Base-by-base conservation (phyloP, 495 filamentous ascomycete species). In the Aspergillus bertholletiae region DNA sequence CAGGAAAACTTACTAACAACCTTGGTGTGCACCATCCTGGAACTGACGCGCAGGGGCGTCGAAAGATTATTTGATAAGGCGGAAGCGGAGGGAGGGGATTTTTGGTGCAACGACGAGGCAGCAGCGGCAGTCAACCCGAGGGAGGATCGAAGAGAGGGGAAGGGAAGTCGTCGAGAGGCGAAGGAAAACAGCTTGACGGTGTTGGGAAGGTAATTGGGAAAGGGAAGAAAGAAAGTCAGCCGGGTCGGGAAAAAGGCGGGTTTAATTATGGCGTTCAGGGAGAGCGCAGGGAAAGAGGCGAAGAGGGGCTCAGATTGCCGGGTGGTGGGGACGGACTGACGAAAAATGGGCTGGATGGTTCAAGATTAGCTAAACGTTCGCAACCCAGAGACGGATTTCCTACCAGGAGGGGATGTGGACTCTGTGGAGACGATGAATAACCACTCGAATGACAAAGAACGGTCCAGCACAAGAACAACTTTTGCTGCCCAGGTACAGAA, bases 171-270 rank as follows among this genome's bases (percentile, higher is more conserved):
- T 71, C 83, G 80, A 74, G 89, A 81, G 37, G 82, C 75, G 59
- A 82, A 88, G 75, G 90, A 88, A 83, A 94, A 96, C 91, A 95
- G 82, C 73, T 88, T 96, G 90, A 69, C 62, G 59, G 65, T 66
- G 43, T 21, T 56, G 39, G 43, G 49, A 51, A 34, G 27, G 47
- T n/a, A 20, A 43, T 12, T 51, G 22, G 45, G 45, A 41, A 39
- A 26, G 47, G 9, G 24, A 52, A 51, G 51, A 45, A 60, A 67
- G 61, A 45, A 28, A 27, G 60, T 18, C n/a, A n/a, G n/a, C n/a
- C 55, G 54, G 43, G 12, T 56, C 17, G 22, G 30, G 41, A 51
- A 44, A 41, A 46, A 35, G 27, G 24, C 35, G 46, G 52, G 27
- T 59, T 62, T 62, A 54, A 61, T 55, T 37, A 55, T 43, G 39